A percentile compares a stretch with the other conserved stretches of the same genome.
These are phyloP conservation scores for Cylindricascospora bacillispora DNA, from an alignment of 1,139 yeast genomes.

Conservation along the genomic window DNA sequence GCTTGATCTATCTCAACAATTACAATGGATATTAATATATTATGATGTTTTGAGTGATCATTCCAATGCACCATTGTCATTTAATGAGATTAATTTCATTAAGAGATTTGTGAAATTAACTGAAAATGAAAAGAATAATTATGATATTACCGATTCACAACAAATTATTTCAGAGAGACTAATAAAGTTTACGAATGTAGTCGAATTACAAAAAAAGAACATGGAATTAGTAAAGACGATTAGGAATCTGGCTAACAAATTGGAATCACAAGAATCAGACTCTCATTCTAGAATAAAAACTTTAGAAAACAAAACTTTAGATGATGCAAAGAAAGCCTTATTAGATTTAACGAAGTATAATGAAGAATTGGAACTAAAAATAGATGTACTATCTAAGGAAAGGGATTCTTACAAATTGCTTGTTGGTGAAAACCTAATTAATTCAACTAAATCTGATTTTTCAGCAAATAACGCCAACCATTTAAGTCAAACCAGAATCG, in stretches of 20 bases:
- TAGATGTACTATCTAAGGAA: slow-evolving; percentile 11
- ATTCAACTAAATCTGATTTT: neutral
- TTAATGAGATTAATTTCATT: slow-evolving; percentile 40
- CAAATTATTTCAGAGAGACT: slow-evolving; percentile 57
- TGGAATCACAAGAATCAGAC: slow-evolving; percentile 36
- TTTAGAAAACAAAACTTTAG: slow-evolving; percentile 45
- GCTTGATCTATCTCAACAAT: slow-evolving; percentile 67
- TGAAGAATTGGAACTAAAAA: slow-evolving; percentile 27
- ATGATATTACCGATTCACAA: slow-evolving; percentile 47
- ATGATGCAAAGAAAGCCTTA: slow-evolving; percentile 70
- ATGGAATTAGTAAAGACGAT: slow-evolving; percentile 54
- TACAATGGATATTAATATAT: slow-evolving; percentile 62
- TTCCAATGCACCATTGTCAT: slow-evolving; percentile 12
- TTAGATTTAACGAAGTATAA: slow-evolving; percentile 52
- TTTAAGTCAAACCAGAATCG: slow-evolving; percentile 18
- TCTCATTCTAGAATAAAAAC: slow-evolving; percentile 31
- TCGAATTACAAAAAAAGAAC: slow-evolving; percentile 63
- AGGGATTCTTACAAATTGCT: slow-evolving; percentile 11
- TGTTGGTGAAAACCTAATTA: neutral
- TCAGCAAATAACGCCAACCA: neutral
- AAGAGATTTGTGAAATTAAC: slow-evolving; percentile 18
- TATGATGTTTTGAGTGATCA: slow-evolving; percentile 41
- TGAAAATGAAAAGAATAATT: slow-evolving; percentile 18
- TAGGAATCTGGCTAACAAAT: slow-evolving; percentile 52
- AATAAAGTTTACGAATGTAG: slow-evolving; percentile 51